Evolutionary conservation across 2,329 filamentous ascomycete species (phyloP), one percentile per base, ranked within the genome.

Genomic region (Epichloe brachyelytri): DNA sequence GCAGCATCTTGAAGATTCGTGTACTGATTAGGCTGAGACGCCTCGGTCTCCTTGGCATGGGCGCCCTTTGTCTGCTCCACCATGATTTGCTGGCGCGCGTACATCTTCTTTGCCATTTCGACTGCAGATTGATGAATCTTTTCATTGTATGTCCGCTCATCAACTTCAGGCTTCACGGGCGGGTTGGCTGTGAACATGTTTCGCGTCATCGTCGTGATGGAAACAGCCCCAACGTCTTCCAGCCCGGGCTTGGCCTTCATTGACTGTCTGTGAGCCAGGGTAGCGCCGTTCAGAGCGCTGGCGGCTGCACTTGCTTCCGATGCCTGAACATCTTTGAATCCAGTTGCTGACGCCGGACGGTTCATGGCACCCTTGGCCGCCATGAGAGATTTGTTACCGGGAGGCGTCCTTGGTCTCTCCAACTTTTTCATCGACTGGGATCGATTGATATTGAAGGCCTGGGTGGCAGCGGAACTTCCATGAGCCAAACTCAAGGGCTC

Each of bases 41-140:
- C 57, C 54, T 68, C 60, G 12, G 54, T 47, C 10, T 62, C 61
- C 7, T 62, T 63, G 14, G 58, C 63, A 11, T 73, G 65, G 1
- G 61, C 61, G 49, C 71, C 70, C 55, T 69, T 72, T 33, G 71
- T 67, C 54, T 74, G 71, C 6, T 81, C 77, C 1, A 77, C 71
- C 54, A 75, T 76, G 54, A 76, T 78, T 55, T 87, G 80, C 58
- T 88, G 83, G 36, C 79, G 72, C 11, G 73, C 78, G 62, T 89
- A 95, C 82, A 95, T 91, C 58, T 85, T 80, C 66, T 84, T 86
- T 6, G 90, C 89, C 88, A 96, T 95, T 11, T 86, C 87, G 3
- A 95, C 73, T 2, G 90, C 88, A 19, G 88, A 91, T 33, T 88
- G 87, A 56, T 84, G 85, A 3, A 95, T 71, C 4, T 82, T 80